Base-by-base conservation (phyloP, 495 filamentous ascomycete species). In the Penicillium subrubescens region DNA sequence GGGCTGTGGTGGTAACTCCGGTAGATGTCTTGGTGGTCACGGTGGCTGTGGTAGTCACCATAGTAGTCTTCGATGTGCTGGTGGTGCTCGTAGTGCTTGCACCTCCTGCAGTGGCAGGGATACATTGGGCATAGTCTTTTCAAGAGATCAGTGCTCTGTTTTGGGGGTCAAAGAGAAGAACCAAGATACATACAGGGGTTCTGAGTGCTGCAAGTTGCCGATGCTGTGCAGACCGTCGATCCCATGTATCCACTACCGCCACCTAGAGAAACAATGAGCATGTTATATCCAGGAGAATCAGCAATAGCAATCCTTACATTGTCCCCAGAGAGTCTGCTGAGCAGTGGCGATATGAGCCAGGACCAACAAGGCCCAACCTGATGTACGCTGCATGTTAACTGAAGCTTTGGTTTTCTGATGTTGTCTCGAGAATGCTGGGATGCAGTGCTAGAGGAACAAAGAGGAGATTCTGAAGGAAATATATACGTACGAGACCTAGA, bases 111-210 rank as follows among this genome's bases (percentile, higher is more conserved):
- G 54, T 60, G 37, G 39, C 62, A 34, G 62, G 46, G 48, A 64
- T 15, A 55, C 62, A 64, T 23, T 64, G 62, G 5, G 56, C 56
- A 31, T 64, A 64, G 57, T 64, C 62, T 64, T 59, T 19, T 39
- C 23, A 25, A 51, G 39, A 1, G 17, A 27, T 64, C 27, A 60
- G 56, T 55, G 15, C 15, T n/a, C 0, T 44, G 21, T 6, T 51
- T 41, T 0, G 5, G 5, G 57, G 21, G 12, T 5, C 34, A 58
- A 41, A 21, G 41, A 25, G 3, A 19, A 21, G 14, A 23, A 31
- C 19, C 5, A 8, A 46, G 29, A 35, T 34, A 60, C 62, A 19
- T 60, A 64, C 62, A 64, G 11, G 62, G 10, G 57, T 64, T 64
- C 48, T 53, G 27, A 33, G 56, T 64, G 48, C 56, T 64, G 57